Evolutionary conservation across 305 asterid species (phyloP).

Genomic region (Solanum chacoense): DNA sequence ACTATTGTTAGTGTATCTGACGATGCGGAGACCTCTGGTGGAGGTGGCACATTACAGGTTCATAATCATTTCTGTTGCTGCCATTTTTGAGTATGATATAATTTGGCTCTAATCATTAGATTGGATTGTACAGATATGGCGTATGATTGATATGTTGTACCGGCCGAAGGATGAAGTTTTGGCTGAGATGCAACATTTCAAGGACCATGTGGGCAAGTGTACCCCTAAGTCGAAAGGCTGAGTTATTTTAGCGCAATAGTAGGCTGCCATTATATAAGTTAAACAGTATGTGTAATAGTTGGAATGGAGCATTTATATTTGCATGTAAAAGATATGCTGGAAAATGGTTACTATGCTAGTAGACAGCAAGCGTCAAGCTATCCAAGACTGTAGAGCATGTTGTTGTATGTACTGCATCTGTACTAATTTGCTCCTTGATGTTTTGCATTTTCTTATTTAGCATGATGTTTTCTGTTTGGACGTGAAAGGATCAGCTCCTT

Average conservation of each 20-base stretch:
- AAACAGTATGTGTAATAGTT: neutral
- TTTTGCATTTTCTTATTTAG: neutral
- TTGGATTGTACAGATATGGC: constrained; percentile 69
- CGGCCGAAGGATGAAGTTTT: constrained; percentile 77
- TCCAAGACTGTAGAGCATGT: neutral
- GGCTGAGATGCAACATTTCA: constrained; percentile 72
- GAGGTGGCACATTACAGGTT: constrained; percentile 97
- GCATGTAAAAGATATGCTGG: neutral
- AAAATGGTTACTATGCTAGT: neutral
- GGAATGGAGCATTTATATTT: neutral
- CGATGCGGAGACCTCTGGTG: constrained; percentile 81
- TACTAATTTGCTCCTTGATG: neutral
- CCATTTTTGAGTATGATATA: neutral
- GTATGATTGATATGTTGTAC: constrained; percentile 80
- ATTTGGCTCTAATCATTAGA: neutral
- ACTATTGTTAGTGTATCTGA: constrained; percentile 84
- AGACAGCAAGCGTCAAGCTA: neutral
- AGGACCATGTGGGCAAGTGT: constrained; percentile 77
- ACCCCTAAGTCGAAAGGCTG: constrained; percentile 26
- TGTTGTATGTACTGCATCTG: neutral
- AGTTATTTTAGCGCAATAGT: neutral
- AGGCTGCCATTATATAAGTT: neutral
- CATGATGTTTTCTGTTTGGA: neutral
- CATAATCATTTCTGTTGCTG: neutral
- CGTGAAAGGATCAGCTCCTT: neutral